Percentiles rank a stretch among this genome's conserved stretches.
Conservation (phyloP, 306 rosid genomes). For the Vigna mungo region DNA sequence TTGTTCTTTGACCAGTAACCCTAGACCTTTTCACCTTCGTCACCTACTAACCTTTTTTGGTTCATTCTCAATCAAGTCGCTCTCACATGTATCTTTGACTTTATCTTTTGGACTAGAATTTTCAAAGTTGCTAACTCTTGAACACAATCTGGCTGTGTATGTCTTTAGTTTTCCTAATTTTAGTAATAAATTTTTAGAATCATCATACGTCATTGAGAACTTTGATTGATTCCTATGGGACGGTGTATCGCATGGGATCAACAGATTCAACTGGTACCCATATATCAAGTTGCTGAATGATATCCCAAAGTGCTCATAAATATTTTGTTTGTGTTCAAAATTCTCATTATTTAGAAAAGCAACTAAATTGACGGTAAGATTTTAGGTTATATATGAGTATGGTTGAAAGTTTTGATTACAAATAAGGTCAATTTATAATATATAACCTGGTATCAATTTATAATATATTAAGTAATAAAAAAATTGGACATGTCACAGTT, state of each 20-base stretch:
- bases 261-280: not conserved
- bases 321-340: not conserved
- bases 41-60: not conserved
- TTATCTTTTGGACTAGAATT: not conserved
- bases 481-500: too few relatives aligned
- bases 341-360: too few relatives aligned
- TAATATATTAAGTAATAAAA: too few relatives aligned
- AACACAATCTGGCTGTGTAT: not conserved
- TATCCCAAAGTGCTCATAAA: not conserved
- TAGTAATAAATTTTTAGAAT: not conserved
- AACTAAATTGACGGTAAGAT: too few relatives aligned
- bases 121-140: constrained; percentile 13
- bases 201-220: not conserved
- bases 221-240: not conserved
- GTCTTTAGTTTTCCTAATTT: not conserved
- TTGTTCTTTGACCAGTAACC: constrained; percentile 21
- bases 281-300: not conserved
- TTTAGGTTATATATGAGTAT: too few relatives aligned
- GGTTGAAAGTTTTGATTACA: too few relatives aligned
- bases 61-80: constrained; percentile 8
- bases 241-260: not conserved
- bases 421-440: too few relatives aligned
- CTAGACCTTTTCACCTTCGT: constrained; percentile 34
- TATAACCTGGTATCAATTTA: too few relatives aligned
- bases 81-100: constrained; percentile 27